Evolutionary conservation across 2,329 filamentous ascomycete genomes (phyloP), one percentile per base, ranked within the genome.

Genomic region (Arthrinium puccinioides): DNA sequence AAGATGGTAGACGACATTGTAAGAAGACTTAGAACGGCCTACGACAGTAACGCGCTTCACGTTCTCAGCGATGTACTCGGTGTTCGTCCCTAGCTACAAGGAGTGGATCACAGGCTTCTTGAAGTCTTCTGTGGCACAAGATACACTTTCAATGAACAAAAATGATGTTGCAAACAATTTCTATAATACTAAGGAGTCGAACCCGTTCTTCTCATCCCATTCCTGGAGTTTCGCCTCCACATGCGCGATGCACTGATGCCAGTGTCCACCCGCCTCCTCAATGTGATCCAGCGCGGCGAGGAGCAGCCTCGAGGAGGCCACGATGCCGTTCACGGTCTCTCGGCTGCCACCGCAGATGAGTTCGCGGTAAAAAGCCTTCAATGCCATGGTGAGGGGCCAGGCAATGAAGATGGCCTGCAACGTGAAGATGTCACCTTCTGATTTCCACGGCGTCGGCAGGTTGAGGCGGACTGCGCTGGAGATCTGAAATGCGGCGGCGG

Each of bases 311-410:
- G n/a, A n/a, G n/a, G n/a, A n/a, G n/a, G n/a, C n/a, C n/a, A n/a
- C n/a, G 42, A 6, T 61, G 48, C 32, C n/a, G n/a, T 59, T 61
- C 25, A 44, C 44, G 16, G 47, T 36, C 31, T 45, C 42, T n/a
- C n/a, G n/a, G n/a, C n/a, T n/a, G n/a, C n/a, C n/a, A n/a, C n/a
- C n/a, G n/a, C n/a, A n/a, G n/a, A n/a, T n/a, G n/a, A n/a, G n/a
- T n/a, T n/a, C n/a, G n/a, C n/a, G n/a, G n/a, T n/a, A n/a, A n/a
- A 68, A 62, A 52, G 62, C 37, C 21, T 41, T 38, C 14, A 45
- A 28, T 9, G 40, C 43, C 38, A 45, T 45, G 9, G 38, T 40
- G 14, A 45, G 37, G 9, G 40, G 40, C 43, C 40, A 45, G 16
- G 32, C 30, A 11, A 41, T 36, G 25, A 45, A 45, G 9, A 29